These are phyloP conservation scores for Fusarium sp. DNA, from an alignment of 2,329 filamentous ascomycete genomes.

Conservation along the genomic window DNA sequence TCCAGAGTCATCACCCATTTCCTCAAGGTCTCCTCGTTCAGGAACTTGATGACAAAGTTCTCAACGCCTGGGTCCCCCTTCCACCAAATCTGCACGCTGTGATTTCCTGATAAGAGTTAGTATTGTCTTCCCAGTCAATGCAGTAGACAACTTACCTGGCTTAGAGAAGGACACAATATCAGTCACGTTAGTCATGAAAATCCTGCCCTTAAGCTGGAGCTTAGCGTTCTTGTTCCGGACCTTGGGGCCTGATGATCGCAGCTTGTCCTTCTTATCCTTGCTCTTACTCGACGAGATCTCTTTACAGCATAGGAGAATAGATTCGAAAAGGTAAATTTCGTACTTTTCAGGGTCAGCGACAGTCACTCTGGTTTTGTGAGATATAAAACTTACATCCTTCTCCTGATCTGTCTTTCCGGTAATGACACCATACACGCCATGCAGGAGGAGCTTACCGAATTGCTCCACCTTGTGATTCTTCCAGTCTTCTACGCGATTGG, in stretches of 20 bases:
- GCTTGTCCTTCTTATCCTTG: slow-evolving; percentile 82
- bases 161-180: slow-evolving; percentile 91
- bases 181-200: slow-evolving; percentile 99
- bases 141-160: slow-evolving; percentile 74
- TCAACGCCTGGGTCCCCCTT: slow-evolving; percentile 96
- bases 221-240: slow-evolving; percentile 78
- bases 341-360: slow-evolving; percentile 72
- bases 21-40: slow-evolving; percentile 91
- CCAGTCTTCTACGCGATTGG: slow-evolving; percentile 92
- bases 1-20: slow-evolving; percentile 91
- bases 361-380: slow-evolving; percentile 46
- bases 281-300: slow-evolving; percentile 88
- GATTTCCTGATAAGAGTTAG: slow-evolving; percentile 76
- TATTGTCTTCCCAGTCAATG: slow-evolving; percentile 6
- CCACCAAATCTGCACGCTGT: slow-evolving; percentile 98
- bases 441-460: slow-evolving; percentile 91
- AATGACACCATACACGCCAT: slow-evolving; percentile 91
- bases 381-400: slow-evolving; percentile 78
- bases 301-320: slow-evolving; percentile 96
- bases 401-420: slow-evolving; percentile 92
- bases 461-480: slow-evolving; percentile 91
- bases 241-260: slow-evolving; percentile 70
- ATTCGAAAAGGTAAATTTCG: slow-evolving; percentile 97
- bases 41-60: slow-evolving; percentile 95
- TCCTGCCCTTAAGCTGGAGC: slow-evolving; percentile 94